Conservation (phyloP, 106 monocot genomes). For the Apostasia shenzhenica region DNA sequence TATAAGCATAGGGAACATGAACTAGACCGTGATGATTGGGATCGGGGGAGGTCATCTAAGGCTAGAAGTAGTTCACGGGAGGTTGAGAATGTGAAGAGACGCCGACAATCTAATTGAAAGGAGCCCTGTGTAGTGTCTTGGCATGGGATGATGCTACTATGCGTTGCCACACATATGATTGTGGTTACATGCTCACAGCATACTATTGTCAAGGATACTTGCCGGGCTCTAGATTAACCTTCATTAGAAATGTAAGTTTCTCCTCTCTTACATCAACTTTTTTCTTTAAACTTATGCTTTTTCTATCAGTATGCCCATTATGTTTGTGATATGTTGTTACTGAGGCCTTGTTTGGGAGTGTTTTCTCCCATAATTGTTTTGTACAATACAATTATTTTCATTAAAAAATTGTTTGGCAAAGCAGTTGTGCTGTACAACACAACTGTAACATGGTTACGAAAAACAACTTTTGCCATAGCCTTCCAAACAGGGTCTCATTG, state of each 20-base stretch:
- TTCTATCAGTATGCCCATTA: no score
- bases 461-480: no score
- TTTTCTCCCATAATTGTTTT: no score
- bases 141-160: neutral
- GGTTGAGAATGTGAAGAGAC: constrained; percentile 68
- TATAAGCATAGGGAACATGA: constrained; percentile 57
- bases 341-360: no score
- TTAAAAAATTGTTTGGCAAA: no score
- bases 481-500: no score
- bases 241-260: constrained; percentile 15
- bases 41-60: constrained; percentile 57
- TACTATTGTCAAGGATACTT: constrained; percentile 15
- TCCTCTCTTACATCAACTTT: neutral
- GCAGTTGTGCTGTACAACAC: no score
- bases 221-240: constrained; percentile 11
- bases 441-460: no score
- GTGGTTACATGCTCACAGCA: neutral
- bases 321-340: no score
- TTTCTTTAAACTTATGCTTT: neutral
- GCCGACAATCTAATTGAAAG: constrained; percentile 43
- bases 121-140: constrained; percentile 6
- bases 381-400: no score
- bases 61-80: constrained; percentile 67
- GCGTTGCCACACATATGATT: neutral
- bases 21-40: constrained; percentile 49